Percentiles rank a stretch among this genome's conserved stretches.
phyloP scores from a whole-genome alignment of 2,329 filamentous ascomycete species.

The Cercospora janseana region DNA sequence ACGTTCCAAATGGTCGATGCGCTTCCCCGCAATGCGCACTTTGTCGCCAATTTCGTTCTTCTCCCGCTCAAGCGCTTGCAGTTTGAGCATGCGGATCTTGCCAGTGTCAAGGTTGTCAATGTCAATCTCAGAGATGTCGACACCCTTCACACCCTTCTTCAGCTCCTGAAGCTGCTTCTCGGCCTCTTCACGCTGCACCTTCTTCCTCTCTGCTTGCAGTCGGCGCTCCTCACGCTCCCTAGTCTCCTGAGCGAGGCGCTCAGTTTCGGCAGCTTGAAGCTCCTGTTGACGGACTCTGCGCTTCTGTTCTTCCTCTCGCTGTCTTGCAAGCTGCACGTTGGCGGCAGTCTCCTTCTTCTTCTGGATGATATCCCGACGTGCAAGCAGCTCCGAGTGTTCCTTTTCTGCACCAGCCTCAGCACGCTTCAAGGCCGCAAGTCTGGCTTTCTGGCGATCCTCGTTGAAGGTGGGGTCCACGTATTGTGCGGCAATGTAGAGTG shows the following conservation, averaged over 20 bases:
- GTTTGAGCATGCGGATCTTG: constrained; percentile 87
- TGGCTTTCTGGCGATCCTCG: constrained; percentile 73
- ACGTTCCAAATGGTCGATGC: constrained; percentile 94
- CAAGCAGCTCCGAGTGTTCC: constrained; percentile 82
- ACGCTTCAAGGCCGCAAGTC: constrained; percentile 74
- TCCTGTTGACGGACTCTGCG: constrained; percentile 85
- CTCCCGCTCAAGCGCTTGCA: constrained; percentile 93
- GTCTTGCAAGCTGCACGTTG: constrained; percentile 79
- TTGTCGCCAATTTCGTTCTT: constrained; percentile 95
- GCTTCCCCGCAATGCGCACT: constrained; percentile 87
- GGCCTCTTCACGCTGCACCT: constrained; percentile 55
- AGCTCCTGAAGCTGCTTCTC: constrained; percentile 94
- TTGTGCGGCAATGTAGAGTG: constrained; percentile 88
- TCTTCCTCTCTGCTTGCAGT: constrained; percentile 80
- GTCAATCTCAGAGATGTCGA: constrained; percentile 85
- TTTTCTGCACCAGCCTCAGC: constrained; percentile 85
- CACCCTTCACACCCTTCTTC: constrained; percentile 79
- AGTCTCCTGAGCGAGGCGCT: constrained; percentile 87
- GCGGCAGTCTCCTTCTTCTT: constrained; percentile 97
- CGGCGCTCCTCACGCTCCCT: constrained; percentile 85
- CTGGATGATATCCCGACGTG: constrained; percentile 85
- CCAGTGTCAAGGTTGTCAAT: constrained; percentile 61
- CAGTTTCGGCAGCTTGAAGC: constrained; percentile 83
- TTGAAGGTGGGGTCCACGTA: constrained; percentile 92
- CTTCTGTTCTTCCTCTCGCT: constrained; percentile 87